Evolutionary conservation across 768 basidiomycete species (phyloP), one percentile per base, ranked within the genome.

Genomic region (Rossbeevera mucosa): DNA sequence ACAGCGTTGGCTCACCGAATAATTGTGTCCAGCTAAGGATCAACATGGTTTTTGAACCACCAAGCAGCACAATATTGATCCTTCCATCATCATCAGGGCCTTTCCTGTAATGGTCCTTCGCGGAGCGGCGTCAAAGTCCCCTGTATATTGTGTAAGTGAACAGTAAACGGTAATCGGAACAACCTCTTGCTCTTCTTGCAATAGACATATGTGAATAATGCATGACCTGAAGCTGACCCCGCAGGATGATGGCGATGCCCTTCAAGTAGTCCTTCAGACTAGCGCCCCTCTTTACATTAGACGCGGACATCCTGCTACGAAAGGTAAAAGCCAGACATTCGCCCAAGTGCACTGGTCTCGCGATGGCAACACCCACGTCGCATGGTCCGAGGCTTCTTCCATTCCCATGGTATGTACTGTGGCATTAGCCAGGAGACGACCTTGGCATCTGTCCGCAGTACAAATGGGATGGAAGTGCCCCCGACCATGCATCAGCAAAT

Each of bases 361-460:
- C 24, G 54, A 64, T 60, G 61, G 45, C 54, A 24, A 54, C 65
- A 62, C 26, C 57, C 52, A 55, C 65, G 46, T 59, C 47, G 58
- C 64, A 68, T 74, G 71, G 71, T 72, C 72, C 60, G 67, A 61
- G 64, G 65, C 71, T 71, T 77, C 74, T 78, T 78, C 75, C 76
- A 78, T 78, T 78, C 76, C 75, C 76, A 78, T 78, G 76, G 76
- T 78, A 78, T 75, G 73, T 73, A 72, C 73, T 70, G 58, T 55
- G 58, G 58, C 56, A 45, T 60, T 41, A 51, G 57, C 64, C 60
- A 64, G 59, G 59, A 61, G 64, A 64, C 51, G 59, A 59, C 36
- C 36, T 38, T 61, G 62, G 70, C 61, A 51, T 64, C 59, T 58
- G 55, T 52, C 58, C 58, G 56, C 60, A 65, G 67, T 64, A 69